phyloP scores from a whole-genome alignment of 2,329 filamentous ascomycete species.

The Xylaria sp. region DNA sequence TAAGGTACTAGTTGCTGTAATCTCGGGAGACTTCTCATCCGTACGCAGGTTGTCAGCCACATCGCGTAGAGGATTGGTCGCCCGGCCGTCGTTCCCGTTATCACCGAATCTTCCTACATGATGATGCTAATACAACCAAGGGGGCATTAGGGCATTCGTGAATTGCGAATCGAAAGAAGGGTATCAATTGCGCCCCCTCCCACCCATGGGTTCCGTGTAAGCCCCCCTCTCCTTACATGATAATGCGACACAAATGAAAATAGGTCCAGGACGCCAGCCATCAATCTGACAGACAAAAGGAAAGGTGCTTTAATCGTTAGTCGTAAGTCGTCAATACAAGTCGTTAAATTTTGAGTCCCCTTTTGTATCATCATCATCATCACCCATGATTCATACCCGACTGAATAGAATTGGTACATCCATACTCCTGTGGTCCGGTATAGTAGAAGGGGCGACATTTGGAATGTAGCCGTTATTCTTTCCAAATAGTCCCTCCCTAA shows the following conservation, averaged over 20 bases:
- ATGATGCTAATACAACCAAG: slow-evolving; percentile 34
- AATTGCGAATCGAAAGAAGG: slow-evolving; percentile 30
- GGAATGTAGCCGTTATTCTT: slow-evolving; percentile 33
- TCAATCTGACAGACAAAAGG: slow-evolving; percentile 35
- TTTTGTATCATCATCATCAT: slow-evolving; percentile 23
- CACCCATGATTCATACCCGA: slow-evolving; percentile 39
- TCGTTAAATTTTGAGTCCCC: slow-evolving; percentile 35
- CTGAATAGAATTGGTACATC: slow-evolving; percentile 72
- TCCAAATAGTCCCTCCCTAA: slow-evolving; percentile 57
- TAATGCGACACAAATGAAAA: slow-evolving; percentile 30
- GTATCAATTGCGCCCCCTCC: slow-evolving; percentile 33
- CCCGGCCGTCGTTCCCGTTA: slow-evolving; percentile 18
- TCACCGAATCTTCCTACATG: slow-evolving; percentile 30
- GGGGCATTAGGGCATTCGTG: slow-evolving; percentile 21
- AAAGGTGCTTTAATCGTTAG: slow-evolving; percentile 32
- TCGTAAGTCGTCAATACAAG: slow-evolving; percentile 40
- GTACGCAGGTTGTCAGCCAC: slow-evolving; percentile 29
- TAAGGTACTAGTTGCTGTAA: slow-evolving; percentile 35
- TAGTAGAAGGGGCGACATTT: slow-evolving; percentile 26
- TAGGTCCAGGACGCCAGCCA: slow-evolving; percentile 31
- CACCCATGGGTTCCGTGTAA: slow-evolving; percentile 33
- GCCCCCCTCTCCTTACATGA: slow-evolving; percentile 22
- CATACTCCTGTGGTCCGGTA: slow-evolving; percentile 54
- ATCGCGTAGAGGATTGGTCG: slow-evolving; percentile 20
- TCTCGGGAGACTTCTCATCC: slow-evolving; percentile 33